Evolutionary conservation across 2,329 filamentous ascomycete genomes (phyloP).

Genomic region (Diplodia sapinea): DNA sequence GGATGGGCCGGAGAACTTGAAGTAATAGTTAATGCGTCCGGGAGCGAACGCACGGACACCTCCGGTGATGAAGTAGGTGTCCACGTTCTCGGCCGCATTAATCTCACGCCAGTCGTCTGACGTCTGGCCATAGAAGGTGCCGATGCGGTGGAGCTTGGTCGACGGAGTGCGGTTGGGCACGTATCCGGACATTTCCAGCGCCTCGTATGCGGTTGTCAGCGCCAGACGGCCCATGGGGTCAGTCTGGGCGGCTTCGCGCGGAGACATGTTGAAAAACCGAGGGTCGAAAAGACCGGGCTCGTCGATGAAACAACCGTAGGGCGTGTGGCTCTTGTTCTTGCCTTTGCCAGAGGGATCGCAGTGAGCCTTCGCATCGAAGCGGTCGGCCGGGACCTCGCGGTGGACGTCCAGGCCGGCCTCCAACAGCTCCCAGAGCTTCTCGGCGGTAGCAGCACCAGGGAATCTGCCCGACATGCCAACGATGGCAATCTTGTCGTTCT

Average conservation of each 20-base stretch:
- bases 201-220: slow-evolving; percentile 78
- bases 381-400: slow-evolving; percentile 68
- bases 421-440: slow-evolving; percentile 76
- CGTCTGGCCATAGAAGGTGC: slow-evolving; percentile 76
- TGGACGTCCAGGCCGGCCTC: slow-evolving; percentile 78
- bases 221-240: slow-evolving; percentile 82
- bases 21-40: slow-evolving; percentile 75
- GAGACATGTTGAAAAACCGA: slow-evolving; percentile 88
- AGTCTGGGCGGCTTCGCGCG: slow-evolving; percentile 77
- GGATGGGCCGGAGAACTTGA: slow-evolving; percentile 75
- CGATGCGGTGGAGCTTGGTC: slow-evolving; percentile 68
- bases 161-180: slow-evolving; percentile 74
- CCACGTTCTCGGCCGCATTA: slow-evolving; percentile 73
- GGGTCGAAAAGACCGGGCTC: slow-evolving; percentile 79
- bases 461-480: slow-evolving; percentile 83
- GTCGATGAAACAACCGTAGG: slow-evolving; percentile 77
- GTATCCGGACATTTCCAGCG: slow-evolving; percentile 80
- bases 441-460: slow-evolving; percentile 72
- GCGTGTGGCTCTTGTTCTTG: slow-evolving; percentile 78
- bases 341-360: slow-evolving; percentile 73
- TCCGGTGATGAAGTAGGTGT: slow-evolving; percentile 71
- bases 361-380: slow-evolving; percentile 76
- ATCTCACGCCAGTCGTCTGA: slow-evolving; percentile 80
- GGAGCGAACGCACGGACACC: slow-evolving; percentile 66
- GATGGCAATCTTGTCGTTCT: slow-evolving; percentile 77